phyloP scores from a whole-genome alignment of 139 green algal genomes.

The Ettlia oleoabundans region DNA sequence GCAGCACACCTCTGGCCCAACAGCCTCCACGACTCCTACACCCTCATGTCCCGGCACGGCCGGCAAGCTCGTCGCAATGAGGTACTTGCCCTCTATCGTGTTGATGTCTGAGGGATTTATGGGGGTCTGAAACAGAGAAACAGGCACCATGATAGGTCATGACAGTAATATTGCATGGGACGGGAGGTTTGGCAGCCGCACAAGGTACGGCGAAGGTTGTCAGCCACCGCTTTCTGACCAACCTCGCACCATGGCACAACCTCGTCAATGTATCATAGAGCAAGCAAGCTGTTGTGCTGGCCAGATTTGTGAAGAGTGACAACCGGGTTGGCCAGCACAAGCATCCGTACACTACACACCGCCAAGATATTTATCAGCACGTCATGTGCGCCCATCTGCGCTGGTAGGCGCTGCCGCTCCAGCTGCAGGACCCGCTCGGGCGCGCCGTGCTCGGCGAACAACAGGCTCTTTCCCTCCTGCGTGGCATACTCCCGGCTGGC shows the following conservation, averaged over 20 bases:
- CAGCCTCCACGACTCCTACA: constrained; percentile 66
- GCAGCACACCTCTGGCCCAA: constrained; percentile 54
- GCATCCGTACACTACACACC: too few relatives aligned
- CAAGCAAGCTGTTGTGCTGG: too few relatives aligned
- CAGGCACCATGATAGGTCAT: too few relatives aligned
- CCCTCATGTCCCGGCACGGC: constrained; percentile 80
- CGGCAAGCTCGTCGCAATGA: constrained; percentile 62
- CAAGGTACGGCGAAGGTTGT: too few relatives aligned
- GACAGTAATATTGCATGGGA: too few relatives aligned
- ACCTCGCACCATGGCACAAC: too few relatives aligned
- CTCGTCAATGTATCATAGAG: too few relatives aligned
- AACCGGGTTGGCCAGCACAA: too few relatives aligned
- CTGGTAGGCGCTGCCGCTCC: background rate
- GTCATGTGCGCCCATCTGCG: constrained; percentile 26
- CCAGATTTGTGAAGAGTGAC: too few relatives aligned
- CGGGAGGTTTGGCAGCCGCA: too few relatives aligned
- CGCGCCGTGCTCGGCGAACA: constrained; percentile 12
- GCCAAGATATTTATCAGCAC: constrained; percentile 46
- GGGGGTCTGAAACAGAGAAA: constrained; percentile 57
- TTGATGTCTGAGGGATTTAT: constrained; percentile 90
- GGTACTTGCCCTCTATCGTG: constrained; percentile 84
- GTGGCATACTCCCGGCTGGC: background rate
- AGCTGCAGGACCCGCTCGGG: constrained; percentile 26
- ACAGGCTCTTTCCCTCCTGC: background rate
- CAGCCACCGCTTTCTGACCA: too few relatives aligned